Conservation (phyloP, 2,329 filamentous ascomycete species). For the Pyrenochaeta sp. region DNA sequence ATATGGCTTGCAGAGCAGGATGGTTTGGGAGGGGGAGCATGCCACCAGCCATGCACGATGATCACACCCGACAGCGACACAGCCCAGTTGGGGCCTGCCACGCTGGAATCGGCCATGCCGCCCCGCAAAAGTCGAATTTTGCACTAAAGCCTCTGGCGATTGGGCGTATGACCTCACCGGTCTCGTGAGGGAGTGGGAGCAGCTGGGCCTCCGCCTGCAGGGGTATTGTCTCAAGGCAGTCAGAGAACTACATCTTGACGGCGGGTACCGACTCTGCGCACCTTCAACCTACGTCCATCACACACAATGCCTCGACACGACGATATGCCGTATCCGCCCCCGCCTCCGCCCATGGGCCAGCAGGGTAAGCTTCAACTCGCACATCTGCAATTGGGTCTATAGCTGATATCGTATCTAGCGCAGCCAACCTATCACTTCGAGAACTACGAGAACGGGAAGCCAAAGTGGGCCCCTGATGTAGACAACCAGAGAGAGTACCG, state of each 20-base stretch:
- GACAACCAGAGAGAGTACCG: constrained; percentile 30
- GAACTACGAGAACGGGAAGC: constrained; percentile 37
- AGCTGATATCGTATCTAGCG: constrained; percentile 14
- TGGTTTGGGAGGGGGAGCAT: background rate
- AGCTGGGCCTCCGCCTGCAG: constrained; percentile 8
- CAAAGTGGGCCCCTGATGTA: constrained; percentile 30
- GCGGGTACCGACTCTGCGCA: constrained; percentile 1
- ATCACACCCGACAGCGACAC: constrained; percentile 15
- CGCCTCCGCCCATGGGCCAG: constrained; percentile 25
- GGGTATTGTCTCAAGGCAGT: constrained; percentile 17
- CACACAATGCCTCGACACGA: constrained; percentile 29
- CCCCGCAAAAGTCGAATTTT: constrained; percentile 12
- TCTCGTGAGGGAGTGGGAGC: constrained; percentile 11
- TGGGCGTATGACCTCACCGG: constrained; percentile 25
- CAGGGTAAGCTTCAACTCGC: constrained; percentile 13
- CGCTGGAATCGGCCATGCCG: constrained; percentile 20
- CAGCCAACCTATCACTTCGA: constrained; percentile 35
- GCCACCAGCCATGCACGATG: constrained; percentile 23
- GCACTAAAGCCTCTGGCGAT: constrained; percentile 14
- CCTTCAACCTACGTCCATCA: background rate
- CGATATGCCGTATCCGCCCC: constrained; percentile 22
- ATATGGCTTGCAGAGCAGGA: background rate
- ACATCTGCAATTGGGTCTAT: background rate
- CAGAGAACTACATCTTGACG: constrained; percentile 7
- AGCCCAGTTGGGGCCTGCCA: constrained; percentile 22